Percentiles rank a stretch among this genome's conserved stretches.
phyloP scores from a whole-genome alignment of 805 yeast genomes.

The Nakazawaea pomicola region DNA sequence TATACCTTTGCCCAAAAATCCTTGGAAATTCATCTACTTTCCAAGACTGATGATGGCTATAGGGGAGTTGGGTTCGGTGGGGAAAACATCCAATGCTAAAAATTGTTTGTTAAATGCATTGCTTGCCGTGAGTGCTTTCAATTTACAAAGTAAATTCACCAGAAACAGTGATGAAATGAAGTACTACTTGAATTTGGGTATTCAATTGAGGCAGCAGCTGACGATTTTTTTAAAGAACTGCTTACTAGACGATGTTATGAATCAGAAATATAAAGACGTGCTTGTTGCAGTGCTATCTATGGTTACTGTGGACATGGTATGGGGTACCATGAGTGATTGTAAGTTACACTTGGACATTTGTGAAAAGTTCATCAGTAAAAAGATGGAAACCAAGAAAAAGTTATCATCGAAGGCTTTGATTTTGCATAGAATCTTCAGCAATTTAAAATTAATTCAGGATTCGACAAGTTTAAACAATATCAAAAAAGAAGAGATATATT shows the following conservation, averaged over 20 bases:
- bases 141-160: conserved; percentile 66
- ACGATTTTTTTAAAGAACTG: conserved; percentile 59
- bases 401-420: conserved; percentile 72
- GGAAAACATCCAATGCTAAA: conserved; percentile 69
- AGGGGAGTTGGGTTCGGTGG: conserved; percentile 74
- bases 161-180: conserved; percentile 65
- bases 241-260: conserved; percentile 42
- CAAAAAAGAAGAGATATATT: conserved; percentile 27
- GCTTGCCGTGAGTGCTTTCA: conserved; percentile 77
- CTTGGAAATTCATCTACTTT: conserved; percentile 84
- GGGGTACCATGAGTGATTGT: conserved; percentile 90
- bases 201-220: conserved; percentile 71
- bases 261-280: conserved; percentile 77
- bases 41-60: conserved; percentile 79
- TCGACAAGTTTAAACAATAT: conserved; percentile 50
- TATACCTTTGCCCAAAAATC: conserved; percentile 65
- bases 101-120: conserved; percentile 75
- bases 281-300: conserved; percentile 77
- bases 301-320: conserved; percentile 83
- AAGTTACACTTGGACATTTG: conserved; percentile 70
- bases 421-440: conserved; percentile 73
- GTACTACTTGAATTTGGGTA: conserved; percentile 67
- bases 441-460: conserved; percentile 71
- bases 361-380: conserved; percentile 64
- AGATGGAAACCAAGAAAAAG: conserved; percentile 61